Percentiles rank a stretch among this genome's conserved stretches.
Evolutionary conservation across 2,329 filamentous ascomycete species (phyloP).

Genomic region (Aspergillaceae sp.): DNA sequence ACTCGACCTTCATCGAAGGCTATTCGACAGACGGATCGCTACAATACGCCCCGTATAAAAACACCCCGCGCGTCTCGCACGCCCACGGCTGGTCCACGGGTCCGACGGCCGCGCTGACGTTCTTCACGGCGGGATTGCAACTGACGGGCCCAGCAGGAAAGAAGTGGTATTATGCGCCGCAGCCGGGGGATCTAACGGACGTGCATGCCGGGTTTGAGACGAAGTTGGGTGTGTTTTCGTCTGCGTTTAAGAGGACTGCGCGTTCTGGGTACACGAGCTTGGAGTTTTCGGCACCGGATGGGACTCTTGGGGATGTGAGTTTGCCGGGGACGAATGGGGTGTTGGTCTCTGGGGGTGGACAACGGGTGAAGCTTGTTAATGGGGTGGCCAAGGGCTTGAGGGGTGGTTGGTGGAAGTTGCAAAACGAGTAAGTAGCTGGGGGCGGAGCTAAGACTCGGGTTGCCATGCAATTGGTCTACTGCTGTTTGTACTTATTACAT

Average conservation of each 20-base stretch:
- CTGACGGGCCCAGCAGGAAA: conserved; percentile 28
- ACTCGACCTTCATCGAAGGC: conserved; percentile 46
- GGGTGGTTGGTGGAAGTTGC: conserved; percentile 7
- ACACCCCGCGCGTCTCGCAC: conserved; percentile 42
- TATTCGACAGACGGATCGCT: conserved; percentile 40
- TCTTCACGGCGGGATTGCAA: conserved; percentile 36
- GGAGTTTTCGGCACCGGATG: conserved; percentile 4
- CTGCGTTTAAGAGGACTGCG: neutral
- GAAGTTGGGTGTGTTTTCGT: conserved; percentile 27
- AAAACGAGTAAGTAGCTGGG: neutral
- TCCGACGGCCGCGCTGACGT: conserved; percentile 37
- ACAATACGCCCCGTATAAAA: conserved; percentile 43
- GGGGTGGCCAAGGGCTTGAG: conserved; percentile 1
- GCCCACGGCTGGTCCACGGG: conserved; percentile 47
- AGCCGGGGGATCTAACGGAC: conserved; percentile 26
- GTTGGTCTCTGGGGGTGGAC: conserved; percentile 4
- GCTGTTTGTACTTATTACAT: neutral
- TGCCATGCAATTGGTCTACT: neutral
- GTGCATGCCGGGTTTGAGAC: conserved; percentile 33
- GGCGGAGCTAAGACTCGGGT: no score
- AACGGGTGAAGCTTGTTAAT: conserved; percentile 5
- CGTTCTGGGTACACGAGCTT: neutral
- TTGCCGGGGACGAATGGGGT: conserved; percentile 4
- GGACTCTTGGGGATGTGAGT: conserved; percentile 4
- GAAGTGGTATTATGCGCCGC: conserved; percentile 30